Base-by-base conservation (phyloP, 1,284 basidiomycete species). In the Pseudozyma pruni region DNA sequence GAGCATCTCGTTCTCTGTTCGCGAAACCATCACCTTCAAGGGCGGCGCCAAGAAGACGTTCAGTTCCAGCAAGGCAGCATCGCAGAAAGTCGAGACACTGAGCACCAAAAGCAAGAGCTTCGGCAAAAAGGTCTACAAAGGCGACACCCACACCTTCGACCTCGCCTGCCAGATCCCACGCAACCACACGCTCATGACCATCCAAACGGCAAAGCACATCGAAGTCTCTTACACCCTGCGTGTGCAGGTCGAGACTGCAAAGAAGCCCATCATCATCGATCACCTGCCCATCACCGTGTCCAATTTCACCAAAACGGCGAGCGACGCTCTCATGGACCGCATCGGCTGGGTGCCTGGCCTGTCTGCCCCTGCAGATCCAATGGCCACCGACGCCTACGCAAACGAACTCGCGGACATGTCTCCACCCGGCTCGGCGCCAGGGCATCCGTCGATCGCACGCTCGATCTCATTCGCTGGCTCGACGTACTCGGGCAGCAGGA, bases 121-220 rank as follows among this genome's bases (percentile, higher is more conserved):
- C 20, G 71, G 76, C 57, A 79, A 80, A 35, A 81, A 81, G 58
- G 59, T 81, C 42, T 72, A 76, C 67, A 76, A 74, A 37, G 79
- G 78, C 52, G 80, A 81, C 53, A 62, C 42, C 19, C 61, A 78
- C 45, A 72, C 74, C 49, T 80, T 70, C 41, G 79, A 81, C 44
- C 66, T 81, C 39, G 29, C 61, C 16, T 56, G 64, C 39, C 41
- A 58, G 32, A 71, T 81, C 17, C 79, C 80, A 8, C 76, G 76
- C 43, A 61, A 57, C n/a, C 76, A 77, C 46, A 64, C 59, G 34
- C 70, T 81, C 49, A 80, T 80, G 79, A 69, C 68, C 20, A 71
- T 81, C 37, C 55, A 68, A 40, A 81, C 80, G 6, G 80, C 79
- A 20, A 81, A 81, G 51, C 80, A 81, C 46, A 75, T 81, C 53